Evolutionary conservation across 768 basidiomycete genomes (phyloP).

Genomic region (Pisolithus albus): DNA sequence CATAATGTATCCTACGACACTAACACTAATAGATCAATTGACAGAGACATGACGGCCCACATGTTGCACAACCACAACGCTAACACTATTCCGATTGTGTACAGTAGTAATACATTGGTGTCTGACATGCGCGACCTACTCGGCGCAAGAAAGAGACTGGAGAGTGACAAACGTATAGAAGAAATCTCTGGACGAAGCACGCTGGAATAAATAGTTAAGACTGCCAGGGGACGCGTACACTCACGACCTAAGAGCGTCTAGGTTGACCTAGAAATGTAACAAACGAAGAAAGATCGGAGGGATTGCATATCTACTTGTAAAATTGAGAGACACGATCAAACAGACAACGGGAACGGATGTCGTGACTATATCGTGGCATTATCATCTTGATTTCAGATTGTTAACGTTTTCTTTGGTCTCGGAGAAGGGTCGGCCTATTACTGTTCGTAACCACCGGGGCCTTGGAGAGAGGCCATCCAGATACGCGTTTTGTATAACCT

Average conservation of each 20-base stretch:
- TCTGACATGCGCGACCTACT: too few relatives aligned
- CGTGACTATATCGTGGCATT: conserved; percentile 3
- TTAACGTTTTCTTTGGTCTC: too few relatives aligned
- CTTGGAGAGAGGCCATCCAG: conserved; percentile 87
- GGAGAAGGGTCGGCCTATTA: conserved; percentile 13
- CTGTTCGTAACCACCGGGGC: conserved; percentile 37
- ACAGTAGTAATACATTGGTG: too few relatives aligned
- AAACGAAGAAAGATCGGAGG: conserved; percentile 6
- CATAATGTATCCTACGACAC: too few relatives aligned
- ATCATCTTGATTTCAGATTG: not conserved
- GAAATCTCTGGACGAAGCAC: not conserved
- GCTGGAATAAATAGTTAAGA: not conserved
- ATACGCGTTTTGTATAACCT: conserved; percentile 91
- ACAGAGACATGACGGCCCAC: too few relatives aligned
- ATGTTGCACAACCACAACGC: too few relatives aligned
- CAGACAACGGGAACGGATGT: conserved; percentile 4
- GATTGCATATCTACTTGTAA: conserved; percentile 27
- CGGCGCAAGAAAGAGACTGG: too few relatives aligned
- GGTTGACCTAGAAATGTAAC: conserved; percentile 26
- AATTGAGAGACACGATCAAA: conserved; percentile 13
- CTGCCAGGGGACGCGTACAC: conserved; percentile 18
- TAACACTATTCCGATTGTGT: too few relatives aligned
- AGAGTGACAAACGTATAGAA: too few relatives aligned
- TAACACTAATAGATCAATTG: too few relatives aligned
- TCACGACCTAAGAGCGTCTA: conserved; percentile 15